Conservation (phyloP, 306 rosid species). For the Ormosia emarginata region DNA sequence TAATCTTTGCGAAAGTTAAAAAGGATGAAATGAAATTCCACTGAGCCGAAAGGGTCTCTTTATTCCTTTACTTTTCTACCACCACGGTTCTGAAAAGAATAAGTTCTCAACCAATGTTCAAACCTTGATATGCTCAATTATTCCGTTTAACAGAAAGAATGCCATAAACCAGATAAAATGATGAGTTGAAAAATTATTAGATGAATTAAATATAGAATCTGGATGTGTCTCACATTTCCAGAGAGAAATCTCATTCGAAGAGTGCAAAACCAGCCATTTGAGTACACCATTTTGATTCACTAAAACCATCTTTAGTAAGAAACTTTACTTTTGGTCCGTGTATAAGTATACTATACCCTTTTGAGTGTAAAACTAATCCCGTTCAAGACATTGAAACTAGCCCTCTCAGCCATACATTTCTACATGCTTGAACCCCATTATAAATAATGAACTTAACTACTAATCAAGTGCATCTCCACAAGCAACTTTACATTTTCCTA, state of each 20-base stretch:
- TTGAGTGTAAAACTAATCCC: not conserved
- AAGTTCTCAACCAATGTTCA: not conserved
- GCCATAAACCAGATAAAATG: not conserved
- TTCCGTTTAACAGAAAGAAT: not conserved
- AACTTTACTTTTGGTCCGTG: not conserved
- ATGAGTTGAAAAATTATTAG: not conserved
- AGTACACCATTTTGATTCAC: not conserved
- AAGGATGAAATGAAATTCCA: not conserved
- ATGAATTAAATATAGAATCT: not conserved
- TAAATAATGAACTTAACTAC: not conserved
- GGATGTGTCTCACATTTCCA: not conserved
- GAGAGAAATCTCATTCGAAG: slow-evolving; percentile 15
- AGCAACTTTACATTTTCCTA: not conserved
- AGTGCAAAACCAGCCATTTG: not conserved
- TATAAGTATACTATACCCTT: no score
- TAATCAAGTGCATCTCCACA: not conserved
- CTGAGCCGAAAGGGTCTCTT: not conserved
- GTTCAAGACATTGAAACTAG: not conserved
- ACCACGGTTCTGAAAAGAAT: not conserved
- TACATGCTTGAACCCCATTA: not conserved
- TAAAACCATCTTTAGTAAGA: not conserved
- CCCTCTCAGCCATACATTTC: not conserved
- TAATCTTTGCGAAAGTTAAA: not conserved
- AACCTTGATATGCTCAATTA: no score
- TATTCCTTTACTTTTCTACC: slow-evolving; percentile 14